Base-by-base conservation (phyloP, 768 basidiomycete species). In the Rhizopogon vinicolor region DNA sequence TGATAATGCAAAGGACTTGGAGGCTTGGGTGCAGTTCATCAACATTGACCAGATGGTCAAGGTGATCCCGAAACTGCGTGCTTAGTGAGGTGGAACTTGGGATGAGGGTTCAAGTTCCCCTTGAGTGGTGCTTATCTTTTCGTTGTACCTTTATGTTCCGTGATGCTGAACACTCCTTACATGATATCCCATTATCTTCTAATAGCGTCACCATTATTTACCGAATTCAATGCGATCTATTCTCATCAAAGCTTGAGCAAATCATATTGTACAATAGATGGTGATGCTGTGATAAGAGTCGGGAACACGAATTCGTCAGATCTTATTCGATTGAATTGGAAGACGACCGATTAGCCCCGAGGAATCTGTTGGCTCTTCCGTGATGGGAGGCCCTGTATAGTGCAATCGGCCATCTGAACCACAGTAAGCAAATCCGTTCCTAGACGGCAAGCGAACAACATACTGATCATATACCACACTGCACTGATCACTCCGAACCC, bases 11-110 rank as follows among this genome's bases (percentile, higher is more conserved):
- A 82, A 84, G 62, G 83, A 89, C 44, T 66, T 91, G 57, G 86
- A 87, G 64, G 81, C 78, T 35, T 91, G 89, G 88, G 87, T 91
- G 13, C 89, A 91, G 71, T 92, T 91, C 62, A 84, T 91, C 62
- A 87, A 84, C 57, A 84, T 91, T 54, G 87, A 91, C 71, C 85
- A 90, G 70, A 82, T 91, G 75, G 75, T 89, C 66, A 87, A 87
- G 62, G 88, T 91, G 57, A 81, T 88, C 16, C 84, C 85, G 18
- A 91, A 90, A 68, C 71, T 91, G 53, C 80, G 78, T 43, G 87
- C 88, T n/a, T 69, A 60, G 43, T 81, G 65, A 33, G 13, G 19
- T 37, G 16, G 22, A 41, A 10, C 29, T 31, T 29, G 66, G 31
- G 33, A 22, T 35, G 42, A 18, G 22, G 19, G 33, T 25, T 52